Evolutionary conservation across 176 grass and related monocot genomes (phyloP), one percentile per base, ranked within the genome.

Genomic region (Olyra latifolia): DNA sequence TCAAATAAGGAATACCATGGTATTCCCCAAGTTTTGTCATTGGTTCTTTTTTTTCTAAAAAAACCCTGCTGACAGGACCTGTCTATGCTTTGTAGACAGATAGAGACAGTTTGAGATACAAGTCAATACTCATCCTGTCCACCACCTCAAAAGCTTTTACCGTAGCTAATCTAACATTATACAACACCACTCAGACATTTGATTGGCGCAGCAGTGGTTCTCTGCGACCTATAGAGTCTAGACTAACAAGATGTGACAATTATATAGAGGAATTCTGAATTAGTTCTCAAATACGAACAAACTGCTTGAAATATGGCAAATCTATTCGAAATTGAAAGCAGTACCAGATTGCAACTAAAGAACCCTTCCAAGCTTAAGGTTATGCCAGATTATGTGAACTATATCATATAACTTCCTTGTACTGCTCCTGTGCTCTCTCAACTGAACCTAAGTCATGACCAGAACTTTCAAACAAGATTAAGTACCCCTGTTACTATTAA

Each of bases 261-360:
- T 58, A 38, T 52, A 75, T 35, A 42, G 15, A 59, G 23, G 40
- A 58, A 52, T 23, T 25, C 22, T 75, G 35, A 55, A 55, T 55
- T 56, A 25, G 39, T 60, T 76, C 38, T 28, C 73, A 60, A 76
- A 60, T 76, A 54, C 8, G 16, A 76, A 38, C 39, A 25, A 56
- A 29, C 19, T 35, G 16, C 7, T 66, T 75, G 42, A 38, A 60
- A 41, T 23, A 67, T 66, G 80, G 41, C 5, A 80, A 86, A 65
- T 20, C n/a, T 39, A 74, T 43, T 13, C 22, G 0, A 74, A 28
- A 74, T 5, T 57, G 15, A 46, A 56, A 75, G 62, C 29, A 74
- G 11, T 80, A 66, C 29, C 69, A 46, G 12, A 49, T 25, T 74
- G 49, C 53, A 57, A 39, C 38, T 67, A 29, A 67, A 56, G 39